These are phyloP conservation scores for Crataegus laevigata DNA, from an alignment of 306 rosid genomes.

Conservation along the genomic window DNA sequence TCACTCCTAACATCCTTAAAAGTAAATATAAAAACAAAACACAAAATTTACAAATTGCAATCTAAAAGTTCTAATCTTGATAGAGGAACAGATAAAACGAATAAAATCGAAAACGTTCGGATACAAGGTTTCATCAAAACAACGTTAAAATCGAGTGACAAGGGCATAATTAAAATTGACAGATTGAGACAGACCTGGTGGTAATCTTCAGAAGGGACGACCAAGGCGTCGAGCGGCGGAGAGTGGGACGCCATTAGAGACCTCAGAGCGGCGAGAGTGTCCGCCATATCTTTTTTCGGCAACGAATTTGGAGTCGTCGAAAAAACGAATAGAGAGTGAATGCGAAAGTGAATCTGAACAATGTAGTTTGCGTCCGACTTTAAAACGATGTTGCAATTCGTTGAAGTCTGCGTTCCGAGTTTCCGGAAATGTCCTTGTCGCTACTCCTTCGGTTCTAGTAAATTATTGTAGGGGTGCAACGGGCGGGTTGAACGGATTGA, in stretches of 20 bases:
- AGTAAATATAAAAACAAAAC: background rate
- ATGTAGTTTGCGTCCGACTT: background rate
- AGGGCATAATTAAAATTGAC: background rate
- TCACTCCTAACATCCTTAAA: background rate
- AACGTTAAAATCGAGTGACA: background rate
- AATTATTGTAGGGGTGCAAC: background rate
- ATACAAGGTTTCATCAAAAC: background rate
- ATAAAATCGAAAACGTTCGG: background rate
- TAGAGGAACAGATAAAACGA: background rate
- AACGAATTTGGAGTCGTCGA: background rate
- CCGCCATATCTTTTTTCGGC: constrained; percentile 41
- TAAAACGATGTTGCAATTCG: background rate
- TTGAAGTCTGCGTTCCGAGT: background rate
- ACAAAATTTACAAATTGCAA: background rate
- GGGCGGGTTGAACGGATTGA: too few relatives aligned
- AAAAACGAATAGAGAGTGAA: background rate
- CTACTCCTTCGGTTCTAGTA: background rate
- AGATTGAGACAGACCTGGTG: constrained; percentile 70
- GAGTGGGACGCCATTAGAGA: constrained; percentile 75
- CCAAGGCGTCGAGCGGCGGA: constrained; percentile 79
- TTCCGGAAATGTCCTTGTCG: background rate
- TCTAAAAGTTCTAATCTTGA: background rate
- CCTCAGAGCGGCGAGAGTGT: constrained; percentile 60
- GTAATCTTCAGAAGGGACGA: constrained; percentile 93
- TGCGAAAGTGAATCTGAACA: background rate